Evolutionary conservation across 306 rosid species (phyloP), one percentile per base, ranked within the genome.

Genomic region (Castanea sativa): DNA sequence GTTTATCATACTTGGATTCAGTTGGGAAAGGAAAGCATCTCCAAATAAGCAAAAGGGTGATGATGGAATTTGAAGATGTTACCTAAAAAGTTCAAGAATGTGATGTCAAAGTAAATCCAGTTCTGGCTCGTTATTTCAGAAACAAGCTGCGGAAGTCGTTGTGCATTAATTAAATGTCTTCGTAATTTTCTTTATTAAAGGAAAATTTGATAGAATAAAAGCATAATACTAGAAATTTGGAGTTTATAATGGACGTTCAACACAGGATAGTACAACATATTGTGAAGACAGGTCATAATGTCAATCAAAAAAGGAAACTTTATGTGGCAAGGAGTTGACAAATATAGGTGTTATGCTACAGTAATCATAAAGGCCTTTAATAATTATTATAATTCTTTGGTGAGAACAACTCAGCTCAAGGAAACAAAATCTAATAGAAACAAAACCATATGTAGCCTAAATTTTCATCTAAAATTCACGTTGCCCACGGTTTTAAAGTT

Each of bases 401-500:
- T 58, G 15, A 58, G 29, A 58, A 58, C 38, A 35, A 63, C 30
- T 13, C 35, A 11, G 0, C 0, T 63, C 61, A 56, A 7, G 20
- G 2, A 11, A 71, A 19, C 49, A 38, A 55, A 35, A 16, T 41
- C 52, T 32, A 41, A 41, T 10, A 41, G 73, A 45, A 19, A 69
- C 29, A 41, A 69, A 35, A 41, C 73, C 6, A n/a, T 64, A 69
- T 23, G 11, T 45, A 73, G 58, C 72, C 76, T 5, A 70, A 76
- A 29, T 64, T 72, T 61, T 55, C 74, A 80, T 57, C 53, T 53
- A 18, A 49, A 49, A 25, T 59, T 53, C 49, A 30, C 55, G 58
- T 73, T 73, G 57, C 55, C 60, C 49, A 5, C 45, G 41, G 18
- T 80, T 60, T 21, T 61, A 52, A 21, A 78, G 63, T 72, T 64